Conservation (phyloP, 495 filamentous ascomycete genomes). For the Acidiella bohemica region DNA sequence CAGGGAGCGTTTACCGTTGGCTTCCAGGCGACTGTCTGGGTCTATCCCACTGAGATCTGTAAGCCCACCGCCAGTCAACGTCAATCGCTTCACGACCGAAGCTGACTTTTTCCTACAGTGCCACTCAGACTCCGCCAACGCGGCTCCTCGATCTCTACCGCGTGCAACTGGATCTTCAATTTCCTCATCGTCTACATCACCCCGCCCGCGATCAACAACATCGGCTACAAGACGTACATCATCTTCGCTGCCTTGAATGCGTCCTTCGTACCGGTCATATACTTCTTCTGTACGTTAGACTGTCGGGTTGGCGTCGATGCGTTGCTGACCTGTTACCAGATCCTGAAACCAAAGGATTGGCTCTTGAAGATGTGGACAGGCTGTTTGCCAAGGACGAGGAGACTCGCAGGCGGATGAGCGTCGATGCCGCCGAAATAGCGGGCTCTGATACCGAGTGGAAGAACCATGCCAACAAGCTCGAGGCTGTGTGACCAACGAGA, state of each 20-base stretch:
- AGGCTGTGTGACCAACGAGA: too few relatives aligned
- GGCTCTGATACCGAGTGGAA: too few relatives aligned
- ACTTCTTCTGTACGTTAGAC: too few relatives aligned
- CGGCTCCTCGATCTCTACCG: background rate
- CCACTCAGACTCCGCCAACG: background rate
- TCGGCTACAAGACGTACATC: constrained; percentile 25
- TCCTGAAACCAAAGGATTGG: too few relatives aligned
- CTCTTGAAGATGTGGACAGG: too few relatives aligned
- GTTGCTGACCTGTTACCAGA: too few relatives aligned
- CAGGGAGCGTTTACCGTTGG: constrained; percentile 30
- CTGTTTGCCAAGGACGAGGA: too few relatives aligned
- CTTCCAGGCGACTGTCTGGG: constrained; percentile 8
- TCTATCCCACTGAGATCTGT: constrained; percentile 3
- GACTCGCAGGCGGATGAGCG: too few relatives aligned
- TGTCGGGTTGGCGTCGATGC: too few relatives aligned
- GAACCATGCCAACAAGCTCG: too few relatives aligned
- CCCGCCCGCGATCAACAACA: constrained; percentile 23
- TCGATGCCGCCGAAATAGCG: too few relatives aligned
- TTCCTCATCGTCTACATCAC: constrained; percentile 21
- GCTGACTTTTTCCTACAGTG: too few relatives aligned
- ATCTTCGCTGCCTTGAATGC: constrained; percentile 1
- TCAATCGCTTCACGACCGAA: background rate
- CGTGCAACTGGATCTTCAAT: constrained; percentile 3
- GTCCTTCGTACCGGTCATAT: background rate
- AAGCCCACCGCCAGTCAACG: background rate